Base-by-base conservation (phyloP, 106 monocot genomes). In the Allium sativum region DNA sequence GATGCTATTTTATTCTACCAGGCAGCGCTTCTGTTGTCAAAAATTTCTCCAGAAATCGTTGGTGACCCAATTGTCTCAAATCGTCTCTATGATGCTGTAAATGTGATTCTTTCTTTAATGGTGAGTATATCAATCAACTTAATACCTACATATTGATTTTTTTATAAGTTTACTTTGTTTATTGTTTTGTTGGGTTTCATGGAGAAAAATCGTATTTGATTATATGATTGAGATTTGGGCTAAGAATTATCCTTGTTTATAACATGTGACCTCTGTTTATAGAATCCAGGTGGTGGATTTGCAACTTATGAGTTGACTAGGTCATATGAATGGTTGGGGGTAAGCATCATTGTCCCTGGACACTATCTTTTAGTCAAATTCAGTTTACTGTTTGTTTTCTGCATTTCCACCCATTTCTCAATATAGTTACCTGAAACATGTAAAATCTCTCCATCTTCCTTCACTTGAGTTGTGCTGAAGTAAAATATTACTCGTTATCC, bases 251-350 rank as follows among this genome's bases (percentile, higher is more conserved):
- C 31, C 31, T 5, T 31, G 31, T 31, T 31, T 31, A 5, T 31
- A 31, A 31, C 5, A 31, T 31, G 31, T 31, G 31, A 5, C 31
- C 31, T 31, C 31, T 1, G 31, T 31, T 31, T 70, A 48, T 51
- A 96, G 95, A 98, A 98, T 53, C 68, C 79, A 15, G 65, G 84
- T 78, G 96, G 96, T 59, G 80, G 92, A 13, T 82, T 98, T 72
- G 87, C 96, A 50, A 88, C 88, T 45, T 98, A 85, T 66, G 96
- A 98, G 70, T 71, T 83, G 56, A 88, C 88, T 58, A 90, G 96
- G 64, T 92, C 96, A 62, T 98, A 88, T 74, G 57, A 84, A 15
- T 92, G 87, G 92, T 61, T 96, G 82, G 95, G 90, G 90, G 90
- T 90, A 9, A 47, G 80, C 68, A 68, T 31, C 53, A 13, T 11